phyloP scores from a whole-genome alignment of 257 asterid species.

The Coffea eugenioides region DNA sequence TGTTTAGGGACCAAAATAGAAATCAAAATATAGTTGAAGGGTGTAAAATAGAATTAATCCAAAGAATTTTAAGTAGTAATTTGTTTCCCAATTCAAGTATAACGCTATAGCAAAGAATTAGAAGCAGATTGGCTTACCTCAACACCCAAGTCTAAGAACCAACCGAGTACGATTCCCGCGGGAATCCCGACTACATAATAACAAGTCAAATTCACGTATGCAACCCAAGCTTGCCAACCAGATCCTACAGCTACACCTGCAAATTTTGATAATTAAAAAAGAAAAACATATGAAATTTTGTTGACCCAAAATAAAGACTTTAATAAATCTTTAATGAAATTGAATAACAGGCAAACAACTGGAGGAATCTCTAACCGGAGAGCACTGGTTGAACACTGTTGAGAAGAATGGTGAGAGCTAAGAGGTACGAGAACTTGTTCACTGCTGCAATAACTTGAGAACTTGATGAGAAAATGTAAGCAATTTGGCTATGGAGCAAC shows the following conservation, averaged over 20 bases:
- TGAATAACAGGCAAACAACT: background rate
- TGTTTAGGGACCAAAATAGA: too few species aligned
- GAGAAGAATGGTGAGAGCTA: slow-evolving; percentile 5
- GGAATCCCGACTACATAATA: slow-evolving; percentile 9
- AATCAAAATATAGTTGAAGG: too few species aligned
- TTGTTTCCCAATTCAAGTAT: background rate
- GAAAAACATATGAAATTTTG: background rate
- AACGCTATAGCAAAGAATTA: too few species aligned
- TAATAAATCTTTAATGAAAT: background rate
- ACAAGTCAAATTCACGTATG: slow-evolving; percentile 1
- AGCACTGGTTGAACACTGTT: background rate
- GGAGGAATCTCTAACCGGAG: background rate
- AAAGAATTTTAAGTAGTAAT: too few species aligned
- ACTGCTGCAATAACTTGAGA: background rate
- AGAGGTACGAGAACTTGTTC: background rate
- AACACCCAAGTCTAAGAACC: slow-evolving; percentile 2
- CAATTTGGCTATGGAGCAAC: background rate
- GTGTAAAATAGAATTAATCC: too few species aligned
- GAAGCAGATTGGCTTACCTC: background rate
- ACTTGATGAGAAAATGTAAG: slow-evolving; percentile 10
- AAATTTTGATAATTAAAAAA: background rate
- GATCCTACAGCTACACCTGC: slow-evolving; percentile 11
- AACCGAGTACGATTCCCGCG: background rate
- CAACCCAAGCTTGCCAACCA: slow-evolving; percentile 12
- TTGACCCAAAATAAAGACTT: background rate